Conservation (phyloP, 2,329 filamentous ascomycete species). For the Lithohypha guttulata region DNA sequence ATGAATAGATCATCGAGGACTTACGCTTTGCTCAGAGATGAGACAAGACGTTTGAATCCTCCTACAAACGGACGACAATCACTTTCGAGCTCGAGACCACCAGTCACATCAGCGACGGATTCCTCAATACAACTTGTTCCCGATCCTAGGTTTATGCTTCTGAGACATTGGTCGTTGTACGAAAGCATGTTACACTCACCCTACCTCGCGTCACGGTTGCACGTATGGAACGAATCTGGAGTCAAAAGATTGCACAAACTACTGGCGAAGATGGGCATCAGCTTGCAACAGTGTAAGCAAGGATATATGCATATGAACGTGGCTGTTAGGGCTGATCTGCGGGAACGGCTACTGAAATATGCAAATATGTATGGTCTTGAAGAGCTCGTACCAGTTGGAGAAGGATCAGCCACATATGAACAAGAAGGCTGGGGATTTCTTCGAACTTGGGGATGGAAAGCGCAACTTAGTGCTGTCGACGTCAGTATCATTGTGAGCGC, state of each 20-base stretch:
- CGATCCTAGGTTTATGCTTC: conserved; percentile 83
- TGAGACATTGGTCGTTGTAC: conserved; percentile 94
- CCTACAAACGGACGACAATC: conserved; percentile 42
- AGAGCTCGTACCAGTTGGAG: conserved; percentile 75
- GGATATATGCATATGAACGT: conserved; percentile 98
- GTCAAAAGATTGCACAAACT: conserved; percentile 85
- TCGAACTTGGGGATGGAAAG: conserved; percentile 93
- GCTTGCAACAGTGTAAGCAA: conserved; percentile 84
- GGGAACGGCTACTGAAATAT: conserved; percentile 79
- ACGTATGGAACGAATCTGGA: conserved; percentile 87
- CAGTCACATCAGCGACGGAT: conserved; percentile 77
- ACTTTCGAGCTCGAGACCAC: conserved; percentile 4
- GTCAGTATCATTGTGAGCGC: conserved; percentile 88
- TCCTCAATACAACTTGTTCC: conserved; percentile 85
- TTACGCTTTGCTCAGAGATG: conserved; percentile 76
- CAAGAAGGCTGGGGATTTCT: conserved; percentile 97
- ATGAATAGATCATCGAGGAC: conserved; percentile 61
- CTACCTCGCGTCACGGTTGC: conserved; percentile 80
- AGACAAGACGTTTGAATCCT: conserved; percentile 87
- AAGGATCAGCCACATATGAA: conserved; percentile 55
- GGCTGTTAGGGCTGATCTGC: conserved; percentile 78
- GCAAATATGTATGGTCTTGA: conserved; percentile 89
- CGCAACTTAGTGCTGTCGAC: conserved; percentile 83
- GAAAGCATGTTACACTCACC: conserved; percentile 98
- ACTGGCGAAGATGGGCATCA: conserved; percentile 95